Conservation (phyloP, 768 basidiomycete species). For the Tricholoma furcatifolium region DNA sequence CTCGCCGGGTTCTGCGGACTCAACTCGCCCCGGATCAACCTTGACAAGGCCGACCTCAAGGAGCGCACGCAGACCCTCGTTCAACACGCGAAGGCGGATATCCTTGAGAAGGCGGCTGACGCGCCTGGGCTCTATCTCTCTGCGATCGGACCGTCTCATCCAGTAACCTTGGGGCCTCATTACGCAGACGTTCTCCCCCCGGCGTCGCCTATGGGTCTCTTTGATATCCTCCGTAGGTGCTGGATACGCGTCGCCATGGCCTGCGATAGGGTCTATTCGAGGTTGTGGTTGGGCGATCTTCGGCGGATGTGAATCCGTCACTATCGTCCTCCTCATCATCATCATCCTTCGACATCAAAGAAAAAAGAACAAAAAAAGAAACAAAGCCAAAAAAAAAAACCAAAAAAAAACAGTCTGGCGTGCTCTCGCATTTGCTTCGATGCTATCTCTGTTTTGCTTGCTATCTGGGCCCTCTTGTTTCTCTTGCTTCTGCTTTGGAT, state of each 20-base stretch:
- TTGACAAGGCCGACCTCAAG: not conserved
- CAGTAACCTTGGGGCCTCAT: slow-evolving; percentile 3
- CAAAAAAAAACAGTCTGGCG: no score
- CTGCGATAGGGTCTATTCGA: not conserved
- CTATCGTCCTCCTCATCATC: no score
- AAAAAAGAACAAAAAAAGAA: no score
- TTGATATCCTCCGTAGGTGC: not conserved
- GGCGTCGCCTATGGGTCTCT: not conserved
- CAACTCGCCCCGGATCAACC: not conserved
- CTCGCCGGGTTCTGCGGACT: no score
- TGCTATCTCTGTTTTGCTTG: no score
- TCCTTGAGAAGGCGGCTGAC: not conserved
- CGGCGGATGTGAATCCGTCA: no score
- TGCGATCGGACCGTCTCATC: not conserved
- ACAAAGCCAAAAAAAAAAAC: no score
- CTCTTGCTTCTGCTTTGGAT: no score
- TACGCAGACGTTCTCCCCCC: slow-evolving; percentile 1
- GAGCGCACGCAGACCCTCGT: not conserved
- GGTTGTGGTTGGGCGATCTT: not conserved
- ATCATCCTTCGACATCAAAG: no score
- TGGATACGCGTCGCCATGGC: slow-evolving; percentile 1
- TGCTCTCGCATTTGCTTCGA: no score
- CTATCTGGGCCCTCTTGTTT: no score
- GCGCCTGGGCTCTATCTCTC: not conserved
- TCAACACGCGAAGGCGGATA: not conserved